phyloP scores from a whole-genome alignment of 2,329 filamentous ascomycete genomes.

The Uncinocarpus reesii region DNA sequence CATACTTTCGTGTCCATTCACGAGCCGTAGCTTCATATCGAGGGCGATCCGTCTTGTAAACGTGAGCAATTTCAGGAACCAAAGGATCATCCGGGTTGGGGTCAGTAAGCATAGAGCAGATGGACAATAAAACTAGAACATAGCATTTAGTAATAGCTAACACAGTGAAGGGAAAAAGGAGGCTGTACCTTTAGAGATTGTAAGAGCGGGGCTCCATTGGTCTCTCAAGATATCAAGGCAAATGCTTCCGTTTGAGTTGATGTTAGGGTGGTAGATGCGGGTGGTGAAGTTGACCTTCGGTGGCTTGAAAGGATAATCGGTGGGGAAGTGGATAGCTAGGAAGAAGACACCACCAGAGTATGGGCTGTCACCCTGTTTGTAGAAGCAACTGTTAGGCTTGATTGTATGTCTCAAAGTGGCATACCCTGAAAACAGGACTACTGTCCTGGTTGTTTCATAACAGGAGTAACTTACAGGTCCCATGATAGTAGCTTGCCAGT shows the following conservation, averaged over 20 bases:
- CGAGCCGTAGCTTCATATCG: conserved; percentile 92
- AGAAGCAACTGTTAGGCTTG: conserved; percentile 9
- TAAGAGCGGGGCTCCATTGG: conserved; percentile 97
- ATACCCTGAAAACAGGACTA: no score
- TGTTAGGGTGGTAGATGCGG: conserved; percentile 99
- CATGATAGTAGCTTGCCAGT: conserved; percentile 99
- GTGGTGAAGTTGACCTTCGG: conserved; percentile 99
- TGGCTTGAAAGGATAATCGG: conserved; percentile 99
- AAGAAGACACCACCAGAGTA: conserved; percentile 99
- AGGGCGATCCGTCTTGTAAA: conserved; percentile 97
- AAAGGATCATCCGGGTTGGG: conserved; percentile 98
- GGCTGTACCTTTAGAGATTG: conserved; percentile 84
- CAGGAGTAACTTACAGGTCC: conserved; percentile 66
- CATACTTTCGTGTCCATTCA: conserved; percentile 99
- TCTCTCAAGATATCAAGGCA: conserved; percentile 97
- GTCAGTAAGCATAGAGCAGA: conserved; percentile 99
- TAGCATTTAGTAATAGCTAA: conserved; percentile 5
- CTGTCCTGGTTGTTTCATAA: background rate
- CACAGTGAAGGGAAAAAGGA: background rate
- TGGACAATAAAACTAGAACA: conserved; percentile 74
- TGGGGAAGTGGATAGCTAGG: conserved; percentile 96
- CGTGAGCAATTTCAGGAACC: conserved; percentile 96
- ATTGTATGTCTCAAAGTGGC: no score
- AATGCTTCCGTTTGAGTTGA: conserved; percentile 99
- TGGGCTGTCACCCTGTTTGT: conserved; percentile 74